Evolutionary conservation across 2,329 filamentous ascomycete genomes (phyloP).

Genomic region (Epichloe brachyelytri): DNA sequence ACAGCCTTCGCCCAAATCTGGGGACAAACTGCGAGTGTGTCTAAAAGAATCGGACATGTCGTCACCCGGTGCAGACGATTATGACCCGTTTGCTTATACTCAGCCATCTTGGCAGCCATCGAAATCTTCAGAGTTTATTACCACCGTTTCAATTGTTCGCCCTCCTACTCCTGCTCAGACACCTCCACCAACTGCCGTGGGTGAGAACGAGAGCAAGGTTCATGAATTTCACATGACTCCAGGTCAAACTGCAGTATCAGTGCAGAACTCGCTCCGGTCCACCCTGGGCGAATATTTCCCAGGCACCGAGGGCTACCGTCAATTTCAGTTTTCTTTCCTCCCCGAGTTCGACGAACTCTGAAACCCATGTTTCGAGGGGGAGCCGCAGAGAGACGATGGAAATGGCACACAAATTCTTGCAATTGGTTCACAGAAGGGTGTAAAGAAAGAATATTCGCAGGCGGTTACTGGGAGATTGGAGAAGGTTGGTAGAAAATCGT

Average conservation of each 20-base stretch:
- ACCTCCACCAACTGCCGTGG: conserved; percentile 20
- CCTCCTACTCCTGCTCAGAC: conserved; percentile 32
- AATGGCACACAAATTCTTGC: conserved; percentile 46
- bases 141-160: conserved; percentile 16
- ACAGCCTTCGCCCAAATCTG: conserved; percentile 1
- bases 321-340: conserved; percentile 33
- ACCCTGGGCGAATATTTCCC: conserved; percentile 38
- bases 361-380: conserved; percentile 34
- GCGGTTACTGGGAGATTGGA: conserved; percentile 40
- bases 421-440: conserved; percentile 42
- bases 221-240: conserved; percentile 29
- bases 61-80: conserved; percentile 23
- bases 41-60: neutral
- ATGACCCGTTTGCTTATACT: conserved; percentile 32
- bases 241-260: conserved; percentile 34
- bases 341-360: conserved; percentile 38
- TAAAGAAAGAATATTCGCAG: conserved; percentile 35
- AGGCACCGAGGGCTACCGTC: conserved; percentile 32
- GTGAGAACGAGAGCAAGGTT: conserved; percentile 26
- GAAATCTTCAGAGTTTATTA: conserved; percentile 10
- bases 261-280: conserved; percentile 45
- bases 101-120: conserved; percentile 14
- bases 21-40: neutral
- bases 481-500: conserved; percentile 37
- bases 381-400: conserved; percentile 18